Evolutionary conservation across 2,329 filamentous ascomycete species (phyloP), one percentile per base, ranked within the genome.

Genomic region (Cordyceps fumosorosea): DNA sequence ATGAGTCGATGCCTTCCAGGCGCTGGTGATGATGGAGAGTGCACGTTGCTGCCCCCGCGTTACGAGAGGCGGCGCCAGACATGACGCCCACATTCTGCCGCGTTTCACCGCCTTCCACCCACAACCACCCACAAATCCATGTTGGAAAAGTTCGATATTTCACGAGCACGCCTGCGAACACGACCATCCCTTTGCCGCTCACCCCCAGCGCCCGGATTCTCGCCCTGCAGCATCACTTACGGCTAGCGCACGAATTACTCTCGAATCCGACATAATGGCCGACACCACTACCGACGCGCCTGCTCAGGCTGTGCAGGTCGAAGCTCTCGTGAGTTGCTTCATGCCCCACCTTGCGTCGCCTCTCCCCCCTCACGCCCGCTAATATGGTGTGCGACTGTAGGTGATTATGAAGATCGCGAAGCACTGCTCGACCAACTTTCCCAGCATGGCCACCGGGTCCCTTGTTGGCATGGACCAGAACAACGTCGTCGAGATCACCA

Each of bases 391-490:
- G 50, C 69, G 32, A 40, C 56, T 40, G 44, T 44, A 95, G 90
- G 90, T 96, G 72, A 90, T 96, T 69, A 93, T 97, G 89, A 96
- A 97, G 83, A 93, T 98, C 75, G 93, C 96, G 78, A 97, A 96
- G 80, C 93, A 97, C 81, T 91, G 90, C 80, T 89, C 91, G 63
- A 85, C 90, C 71, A 84, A 85, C 60, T 97, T 96, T 80, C 93
- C 93, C 55, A 93, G 91, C 58, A 88, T 88, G 62, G 91, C 92
- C 62, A 97, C 93, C 62, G 93, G 93, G 65, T 91, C 89, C 65
- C 85, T 97, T 65, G 92, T 97, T 64, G 95, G 95, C 70, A 93
- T 98, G 90, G 93, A 98, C 77, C 85, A 85, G 71, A 86, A 89
- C 67, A 85, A 86, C 67, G 82, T 87, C 64, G 85, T 98, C 65